phyloP scores from a whole-genome alignment of 495 filamentous ascomycete species.

The Amphirosellinia nigrospora region DNA sequence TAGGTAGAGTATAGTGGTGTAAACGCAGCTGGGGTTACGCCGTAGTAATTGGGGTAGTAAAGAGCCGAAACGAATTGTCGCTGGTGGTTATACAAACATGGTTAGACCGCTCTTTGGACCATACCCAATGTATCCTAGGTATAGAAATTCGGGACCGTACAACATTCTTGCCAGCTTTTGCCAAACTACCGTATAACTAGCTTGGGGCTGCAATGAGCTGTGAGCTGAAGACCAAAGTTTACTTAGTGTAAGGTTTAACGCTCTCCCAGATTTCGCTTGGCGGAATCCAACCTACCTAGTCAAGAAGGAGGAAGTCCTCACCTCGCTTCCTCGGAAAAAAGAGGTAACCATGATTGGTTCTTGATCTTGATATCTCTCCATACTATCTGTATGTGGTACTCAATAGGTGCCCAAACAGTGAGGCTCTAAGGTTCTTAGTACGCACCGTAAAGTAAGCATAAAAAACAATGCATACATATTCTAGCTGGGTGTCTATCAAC shows the following conservation, averaged over 20 bases:
- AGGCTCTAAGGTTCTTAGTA: neutral
- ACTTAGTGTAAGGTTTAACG: neutral
- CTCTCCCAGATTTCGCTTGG: slow-evolving; percentile 15
- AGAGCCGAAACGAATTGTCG: neutral
- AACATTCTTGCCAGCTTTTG: neutral
- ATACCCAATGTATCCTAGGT: neutral
- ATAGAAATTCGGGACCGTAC: too few species aligned
- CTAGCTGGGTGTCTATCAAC: neutral
- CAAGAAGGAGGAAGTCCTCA: neutral
- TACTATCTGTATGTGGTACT: neutral
- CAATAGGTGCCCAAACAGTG: neutral
- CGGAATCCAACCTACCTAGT: neutral
- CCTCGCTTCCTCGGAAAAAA: neutral
- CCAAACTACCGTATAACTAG: neutral
- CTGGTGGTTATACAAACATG: neutral
- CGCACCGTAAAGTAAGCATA: neutral
- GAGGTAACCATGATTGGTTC: neutral
- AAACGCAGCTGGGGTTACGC: neutral
- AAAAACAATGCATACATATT: neutral
- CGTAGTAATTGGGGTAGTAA: neutral
- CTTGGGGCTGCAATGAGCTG: neutral
- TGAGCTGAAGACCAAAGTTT: neutral
- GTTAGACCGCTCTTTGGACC: neutral
- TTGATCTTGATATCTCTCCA: neutral
- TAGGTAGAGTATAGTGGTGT: neutral